phyloP scores from a whole-genome alignment of 345 rosid genomes.

The Diplotaxis tenuifolia region DNA sequence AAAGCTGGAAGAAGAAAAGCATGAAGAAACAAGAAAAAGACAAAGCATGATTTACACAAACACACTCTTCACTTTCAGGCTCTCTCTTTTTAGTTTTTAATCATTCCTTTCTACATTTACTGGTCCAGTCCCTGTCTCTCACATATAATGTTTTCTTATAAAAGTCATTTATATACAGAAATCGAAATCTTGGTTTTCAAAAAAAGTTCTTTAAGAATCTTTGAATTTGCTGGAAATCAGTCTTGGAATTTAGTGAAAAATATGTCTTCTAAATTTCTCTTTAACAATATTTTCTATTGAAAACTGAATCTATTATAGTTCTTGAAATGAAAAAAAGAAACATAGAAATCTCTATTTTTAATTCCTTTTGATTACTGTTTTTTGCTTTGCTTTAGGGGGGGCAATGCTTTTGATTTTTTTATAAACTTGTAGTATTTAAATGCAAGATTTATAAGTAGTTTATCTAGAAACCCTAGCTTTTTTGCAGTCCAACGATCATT shows the following conservation, averaged over 20 bases:
- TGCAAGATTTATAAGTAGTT: constrained; percentile 2
- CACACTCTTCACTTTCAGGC: constrained; percentile 38
- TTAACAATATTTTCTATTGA: background rate
- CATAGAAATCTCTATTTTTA: background rate
- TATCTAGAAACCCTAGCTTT: constrained; percentile 17
- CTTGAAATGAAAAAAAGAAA: background rate
- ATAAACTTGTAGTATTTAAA: background rate
- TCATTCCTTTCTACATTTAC: constrained; percentile 30
- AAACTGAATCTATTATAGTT: background rate
- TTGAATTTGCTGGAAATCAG: constrained; percentile 20
- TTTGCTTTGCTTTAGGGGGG: background rate
- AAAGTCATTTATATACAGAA: constrained; percentile 5
- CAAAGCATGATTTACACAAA: constrained; percentile 40
- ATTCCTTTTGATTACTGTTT: background rate
- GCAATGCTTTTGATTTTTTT: background rate
- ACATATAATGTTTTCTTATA: background rate
- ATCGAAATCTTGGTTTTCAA: constrained; percentile 32
- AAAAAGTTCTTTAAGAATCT: constrained; percentile 29
- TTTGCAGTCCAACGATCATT: constrained; percentile 25
- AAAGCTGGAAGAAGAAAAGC: constrained; percentile 40
- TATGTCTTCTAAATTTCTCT: background rate
- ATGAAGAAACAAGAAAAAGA: constrained; percentile 40
- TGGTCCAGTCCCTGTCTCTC: constrained; percentile 37
- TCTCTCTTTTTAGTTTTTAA: constrained; percentile 31
- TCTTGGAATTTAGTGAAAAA: constrained; percentile 25